Base-by-base conservation (phyloP, 2,329 filamentous ascomycete species). In the Talaromyces sp. region DNA sequence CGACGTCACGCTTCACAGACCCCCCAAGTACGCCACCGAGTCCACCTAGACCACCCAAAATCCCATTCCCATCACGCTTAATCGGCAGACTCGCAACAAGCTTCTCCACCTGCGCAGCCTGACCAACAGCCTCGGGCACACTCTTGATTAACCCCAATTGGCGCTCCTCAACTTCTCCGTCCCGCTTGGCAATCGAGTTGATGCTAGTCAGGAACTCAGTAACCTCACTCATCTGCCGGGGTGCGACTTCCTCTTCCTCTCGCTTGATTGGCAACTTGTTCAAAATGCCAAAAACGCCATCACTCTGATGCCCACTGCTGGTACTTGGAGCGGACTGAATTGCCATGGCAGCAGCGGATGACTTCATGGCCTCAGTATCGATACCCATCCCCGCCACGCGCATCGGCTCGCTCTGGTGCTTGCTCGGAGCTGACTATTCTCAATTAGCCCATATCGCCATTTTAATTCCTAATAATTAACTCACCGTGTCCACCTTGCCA, bases 321-420 rank as follows among this genome's bases (percentile, higher is more conserved):
- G 10, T 57, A n/a, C 22, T 37, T 7, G 49, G 24, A 6, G 49
- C 31, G 5, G 47, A 19, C 14, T 62, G 39, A 13, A 57, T n/a
- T 10, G 64, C 60, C n/a, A 35, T 47, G 2, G 54, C 64, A 11
- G 52, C 58, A 31, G 58, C 63, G 11, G 63, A 61, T 13, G 58
- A 65, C 22, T 61, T 22, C 58, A 65, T 50, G 10, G 58, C 63
- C 47, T 62, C 31, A 13, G 56, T 33, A 39, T 65, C 41, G 41
- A 63, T 11, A 7, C 31, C 39, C 33, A 33, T 60, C 27, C 39
- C 22, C 16, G 54, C 60, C 60, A 45, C 47, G 52, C 56, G 64
- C 60, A 66, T 63, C 9, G 64, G 64, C 33, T 63, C 60, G 37
- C 64, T 62, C 11, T 66, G 59, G 37, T 66, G 64, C 47, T 60